These are phyloP conservation scores for Penicillium pancosmium DNA, from an alignment of 495 filamentous ascomycete species.

Conservation along the genomic window DNA sequence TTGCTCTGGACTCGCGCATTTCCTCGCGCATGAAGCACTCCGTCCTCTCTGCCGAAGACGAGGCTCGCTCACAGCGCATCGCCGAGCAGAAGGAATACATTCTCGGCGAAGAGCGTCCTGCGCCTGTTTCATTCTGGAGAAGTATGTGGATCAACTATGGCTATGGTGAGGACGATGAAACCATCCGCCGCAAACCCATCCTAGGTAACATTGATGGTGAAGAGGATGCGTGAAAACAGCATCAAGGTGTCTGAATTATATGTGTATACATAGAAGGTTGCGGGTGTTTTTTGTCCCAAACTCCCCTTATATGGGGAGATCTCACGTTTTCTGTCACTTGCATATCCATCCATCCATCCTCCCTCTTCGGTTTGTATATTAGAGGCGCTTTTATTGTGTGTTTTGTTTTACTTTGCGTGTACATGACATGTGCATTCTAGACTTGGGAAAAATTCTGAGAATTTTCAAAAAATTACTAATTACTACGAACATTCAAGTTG, in stretches of 20 bases:
- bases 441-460: constrained; percentile 6
- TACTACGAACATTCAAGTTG: no score
- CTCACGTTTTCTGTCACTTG: constrained; percentile 23
- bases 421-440: constrained; percentile 17
- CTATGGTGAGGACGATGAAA: constrained; percentile 49
- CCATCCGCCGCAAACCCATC: constrained; percentile 43
- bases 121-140: constrained; percentile 43
- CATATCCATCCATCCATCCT: constrained; percentile 30
- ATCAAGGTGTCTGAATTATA: constrained; percentile 1
- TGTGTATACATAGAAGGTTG: constrained; percentile 22
- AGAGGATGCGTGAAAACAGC: constrained; percentile 28
- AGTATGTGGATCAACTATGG: constrained; percentile 50
- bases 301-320: constrained; percentile 4
- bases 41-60: constrained; percentile 61
- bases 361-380: constrained; percentile 34
- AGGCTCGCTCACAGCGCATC: constrained; percentile 65
- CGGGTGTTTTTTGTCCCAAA: constrained; percentile 22
- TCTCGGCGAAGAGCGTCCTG: constrained; percentile 54
- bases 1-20: constrained; percentile 80
- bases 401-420: constrained; percentile 18
- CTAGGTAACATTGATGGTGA: constrained; percentile 44
- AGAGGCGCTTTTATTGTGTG: constrained; percentile 26
- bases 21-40: constrained; percentile 80
- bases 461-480: no score
- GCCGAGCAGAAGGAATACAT: constrained; percentile 67